Percentiles rank a stretch among this genome's conserved stretches.
phyloP scores from a whole-genome alignment of 2,329 filamentous ascomycete genomes.

The Teratosphaeria gauchensis region DNA sequence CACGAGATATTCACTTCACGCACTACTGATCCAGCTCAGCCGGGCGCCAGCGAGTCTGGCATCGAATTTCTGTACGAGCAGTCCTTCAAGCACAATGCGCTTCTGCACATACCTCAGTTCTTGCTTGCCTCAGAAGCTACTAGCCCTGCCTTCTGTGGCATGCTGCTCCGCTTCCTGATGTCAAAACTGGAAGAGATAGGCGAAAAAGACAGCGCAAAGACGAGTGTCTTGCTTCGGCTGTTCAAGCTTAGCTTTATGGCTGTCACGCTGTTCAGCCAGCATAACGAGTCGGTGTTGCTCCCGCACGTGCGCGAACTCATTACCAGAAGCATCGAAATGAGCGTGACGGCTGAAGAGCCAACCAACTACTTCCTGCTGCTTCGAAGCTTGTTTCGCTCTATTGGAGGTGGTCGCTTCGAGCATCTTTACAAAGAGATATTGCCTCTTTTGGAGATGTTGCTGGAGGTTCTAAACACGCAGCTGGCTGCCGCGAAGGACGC shows the following conservation, averaged over 20 bases:
- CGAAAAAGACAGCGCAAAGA: slow-evolving; percentile 81
- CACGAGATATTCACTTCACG: slow-evolving; percentile 71
- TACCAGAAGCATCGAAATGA: slow-evolving; percentile 92
- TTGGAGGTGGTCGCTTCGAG: slow-evolving; percentile 94
- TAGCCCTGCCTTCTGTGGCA: slow-evolving; percentile 92
- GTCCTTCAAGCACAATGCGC: slow-evolving; percentile 90
- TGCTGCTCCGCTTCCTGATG: slow-evolving; percentile 97
- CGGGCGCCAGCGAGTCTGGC: slow-evolving; percentile 55
- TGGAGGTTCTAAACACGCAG: slow-evolving; percentile 94
- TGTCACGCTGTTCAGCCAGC: slow-evolving; percentile 84
- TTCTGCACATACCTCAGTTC: slow-evolving; percentile 94
- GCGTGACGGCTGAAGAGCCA: slow-evolving; percentile 88
- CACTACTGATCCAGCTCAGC: slow-evolving; percentile 8
- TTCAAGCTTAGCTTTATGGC: slow-evolving; percentile 99
- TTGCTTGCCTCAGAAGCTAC: slow-evolving; percentile 98
- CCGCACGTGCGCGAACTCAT: slow-evolving; percentile 97
- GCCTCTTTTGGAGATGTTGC: slow-evolving; percentile 88
- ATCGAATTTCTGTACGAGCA: slow-evolving; percentile 95
- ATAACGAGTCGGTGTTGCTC: slow-evolving; percentile 91
- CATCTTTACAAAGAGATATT: slow-evolving; percentile 97
- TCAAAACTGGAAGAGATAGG: slow-evolving; percentile 91
- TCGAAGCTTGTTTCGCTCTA: slow-evolving; percentile 86
- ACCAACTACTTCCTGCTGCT: slow-evolving; percentile 98
- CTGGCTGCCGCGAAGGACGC: slow-evolving; percentile 88
- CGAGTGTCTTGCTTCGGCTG: slow-evolving; percentile 80